Base-by-base conservation (phyloP, 2,329 filamentous ascomycete species). In the Emergomyces pasteurianus region DNA sequence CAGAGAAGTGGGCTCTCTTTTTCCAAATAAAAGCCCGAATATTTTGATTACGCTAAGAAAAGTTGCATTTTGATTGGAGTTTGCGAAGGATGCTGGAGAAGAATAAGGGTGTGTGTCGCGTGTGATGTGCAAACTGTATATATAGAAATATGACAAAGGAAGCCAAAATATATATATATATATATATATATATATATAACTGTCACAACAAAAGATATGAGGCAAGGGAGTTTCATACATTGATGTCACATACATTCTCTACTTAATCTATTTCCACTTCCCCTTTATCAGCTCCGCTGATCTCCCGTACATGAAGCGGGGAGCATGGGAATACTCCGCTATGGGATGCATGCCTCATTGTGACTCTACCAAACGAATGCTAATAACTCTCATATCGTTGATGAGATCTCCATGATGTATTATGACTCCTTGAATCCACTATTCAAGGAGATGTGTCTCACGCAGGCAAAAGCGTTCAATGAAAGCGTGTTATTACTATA, bases 101-200 rank as follows among this genome's bases (percentile, higher is more conserved):
- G 5, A 21, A 23, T 18, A 3, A n/a, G 8, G 5, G 18, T 21
- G 31, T 14, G 4, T 38, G 8, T 50, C 12, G 21, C 3, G 3
- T 34, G 31, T 54, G 50, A 36, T 38, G 23, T 40, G 31, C 50
- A 54, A 31, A 38, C n/a, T 57, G 54, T 57, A 46, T 46, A 57
- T 57, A 57, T 57, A 57, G 54, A 57, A 57, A 57, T 43, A 57
- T 57, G 54, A 10, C 46, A 28, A 55, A 55, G 31, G 18, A 55
- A 55, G 26, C 2, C 40, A 56, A 42, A 42, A 42, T 38, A 54
- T 23, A 18, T 28, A 42, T n/a, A n/a, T n/a, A n/a, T n/a, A n/a
- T n/a, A n/a, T n/a, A n/a, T n/a, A n/a, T n/a, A n/a, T n/a, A n/a
- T n/a, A n/a, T n/a, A n/a, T n/a, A 42, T 12, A 3, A 12, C 49